Evolutionary conservation across 306 rosid species (phyloP).

Genomic region (Acacia crassicarpa): DNA sequence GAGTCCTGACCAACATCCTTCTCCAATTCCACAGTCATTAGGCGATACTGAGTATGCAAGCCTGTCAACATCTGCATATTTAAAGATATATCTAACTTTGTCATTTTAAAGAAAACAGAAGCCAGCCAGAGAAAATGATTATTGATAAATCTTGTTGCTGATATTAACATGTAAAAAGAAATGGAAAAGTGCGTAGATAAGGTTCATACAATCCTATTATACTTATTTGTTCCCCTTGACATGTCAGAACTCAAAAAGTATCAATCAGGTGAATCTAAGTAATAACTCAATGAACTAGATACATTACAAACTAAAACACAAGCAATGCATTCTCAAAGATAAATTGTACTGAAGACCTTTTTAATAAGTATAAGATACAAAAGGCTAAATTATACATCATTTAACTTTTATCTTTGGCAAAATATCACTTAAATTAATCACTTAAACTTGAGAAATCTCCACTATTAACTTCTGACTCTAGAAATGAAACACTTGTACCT

Average conservation of each 20-base stretch:
- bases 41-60: conserved; percentile 80
- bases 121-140: not conserved
- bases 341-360: not conserved
- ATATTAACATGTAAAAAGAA: not conserved
- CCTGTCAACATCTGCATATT: conserved; percentile 64
- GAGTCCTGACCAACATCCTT: conserved; percentile 92
- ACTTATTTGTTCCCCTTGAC: not conserved
- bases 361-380: not conserved
- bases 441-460: not conserved
- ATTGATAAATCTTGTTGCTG: not conserved
- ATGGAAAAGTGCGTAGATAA: not conserved
- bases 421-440: not conserved
- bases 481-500: not conserved
- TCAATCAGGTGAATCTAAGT: not conserved
- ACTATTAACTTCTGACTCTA: not conserved
- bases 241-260: not conserved
- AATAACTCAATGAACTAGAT: not conserved
- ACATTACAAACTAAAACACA: not conserved
- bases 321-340: not conserved
- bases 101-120: conserved; percentile 4
- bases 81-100: conserved; percentile 17
- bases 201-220: not conserved
- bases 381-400: not conserved
- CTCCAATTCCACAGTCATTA: conserved; percentile 72
- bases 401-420: not conserved